These are phyloP conservation scores for Alternaria metachromatica DNA, from an alignment of 2,329 filamentous ascomycete genomes.

Conservation along the genomic window DNA sequence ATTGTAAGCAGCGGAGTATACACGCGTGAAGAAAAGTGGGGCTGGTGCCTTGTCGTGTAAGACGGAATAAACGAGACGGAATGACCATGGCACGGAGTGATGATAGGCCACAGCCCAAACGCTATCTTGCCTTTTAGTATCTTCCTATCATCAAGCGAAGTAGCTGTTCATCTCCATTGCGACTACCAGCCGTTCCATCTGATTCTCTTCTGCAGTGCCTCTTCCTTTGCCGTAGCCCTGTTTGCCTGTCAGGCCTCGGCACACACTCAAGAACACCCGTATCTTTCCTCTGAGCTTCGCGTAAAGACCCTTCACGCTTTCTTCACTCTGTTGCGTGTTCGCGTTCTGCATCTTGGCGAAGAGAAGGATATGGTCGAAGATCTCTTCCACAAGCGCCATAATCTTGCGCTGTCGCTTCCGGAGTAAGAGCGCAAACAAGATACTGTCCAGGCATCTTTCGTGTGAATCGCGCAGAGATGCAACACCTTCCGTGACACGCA, in stretches of 20 bases:
- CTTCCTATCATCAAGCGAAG: constrained; percentile 51
- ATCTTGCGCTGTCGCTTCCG: constrained; percentile 77
- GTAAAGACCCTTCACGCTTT: constrained; percentile 62
- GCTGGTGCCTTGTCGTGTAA: not conserved
- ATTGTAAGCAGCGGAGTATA: not conserved
- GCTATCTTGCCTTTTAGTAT: too few relatives aligned
- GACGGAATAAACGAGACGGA: not conserved
- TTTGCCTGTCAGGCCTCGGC: constrained; percentile 69
- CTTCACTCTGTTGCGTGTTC: constrained; percentile 24
- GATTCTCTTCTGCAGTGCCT: constrained; percentile 58
- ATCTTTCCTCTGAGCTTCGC: constrained; percentile 72
- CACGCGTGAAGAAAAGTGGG: constrained; percentile 1
- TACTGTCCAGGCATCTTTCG: constrained; percentile 74
- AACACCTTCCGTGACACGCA: constrained; percentile 63
- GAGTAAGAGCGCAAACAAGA: constrained; percentile 75
- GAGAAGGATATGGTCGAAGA: constrained; percentile 73
- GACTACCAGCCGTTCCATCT: constrained; percentile 71
- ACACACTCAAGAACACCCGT: constrained; percentile 76
- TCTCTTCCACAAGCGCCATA: constrained; percentile 75
- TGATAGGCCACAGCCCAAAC: not conserved
- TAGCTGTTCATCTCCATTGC: constrained; percentile 75
- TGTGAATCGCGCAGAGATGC: constrained; percentile 73
- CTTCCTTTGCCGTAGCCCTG: constrained; percentile 52
- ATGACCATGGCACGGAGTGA: not conserved
- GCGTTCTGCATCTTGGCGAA: constrained; percentile 58